These are phyloP conservation scores for Ocimum tenuiflorum DNA, from an alignment of 257 asterid genomes.

Conservation along the genomic window DNA sequence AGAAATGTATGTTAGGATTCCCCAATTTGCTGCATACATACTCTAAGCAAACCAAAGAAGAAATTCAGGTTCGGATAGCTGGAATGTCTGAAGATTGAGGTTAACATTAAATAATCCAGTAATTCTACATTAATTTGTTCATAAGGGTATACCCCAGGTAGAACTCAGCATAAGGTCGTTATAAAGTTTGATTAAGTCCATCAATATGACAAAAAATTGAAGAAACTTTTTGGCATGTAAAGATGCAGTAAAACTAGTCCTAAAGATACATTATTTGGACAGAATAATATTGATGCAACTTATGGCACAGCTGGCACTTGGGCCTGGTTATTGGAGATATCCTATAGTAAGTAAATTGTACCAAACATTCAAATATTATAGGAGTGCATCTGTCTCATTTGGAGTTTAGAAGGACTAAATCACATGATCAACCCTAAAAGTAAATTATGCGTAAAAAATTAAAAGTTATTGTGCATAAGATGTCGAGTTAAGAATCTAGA, in stretches of 20 bases:
- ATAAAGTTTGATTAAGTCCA: conserved; percentile 4
- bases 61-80: background rate
- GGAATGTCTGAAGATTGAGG: conserved; percentile 13
- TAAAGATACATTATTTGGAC: background rate
- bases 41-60: conserved; percentile 4
- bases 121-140: background rate
- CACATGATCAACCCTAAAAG: background rate
- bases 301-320: background rate
- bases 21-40: background rate
- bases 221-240: background rate
- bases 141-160: conserved; percentile 8
- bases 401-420: background rate
- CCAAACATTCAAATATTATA: no score
- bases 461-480: conserved; percentile 13
- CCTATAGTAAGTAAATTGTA: no score
- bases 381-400: no score
- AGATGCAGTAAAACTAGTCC: background rate
- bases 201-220: background rate
- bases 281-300: background rate
- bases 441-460: background rate
- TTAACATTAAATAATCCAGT: background rate
- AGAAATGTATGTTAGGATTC: conserved; percentile 1
- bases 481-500: background rate
- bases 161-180: background rate
- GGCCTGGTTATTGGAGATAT: background rate